phyloP scores from a whole-genome alignment of 1,284 basidiomycete species.

The Pseudozyma sp. region DNA sequence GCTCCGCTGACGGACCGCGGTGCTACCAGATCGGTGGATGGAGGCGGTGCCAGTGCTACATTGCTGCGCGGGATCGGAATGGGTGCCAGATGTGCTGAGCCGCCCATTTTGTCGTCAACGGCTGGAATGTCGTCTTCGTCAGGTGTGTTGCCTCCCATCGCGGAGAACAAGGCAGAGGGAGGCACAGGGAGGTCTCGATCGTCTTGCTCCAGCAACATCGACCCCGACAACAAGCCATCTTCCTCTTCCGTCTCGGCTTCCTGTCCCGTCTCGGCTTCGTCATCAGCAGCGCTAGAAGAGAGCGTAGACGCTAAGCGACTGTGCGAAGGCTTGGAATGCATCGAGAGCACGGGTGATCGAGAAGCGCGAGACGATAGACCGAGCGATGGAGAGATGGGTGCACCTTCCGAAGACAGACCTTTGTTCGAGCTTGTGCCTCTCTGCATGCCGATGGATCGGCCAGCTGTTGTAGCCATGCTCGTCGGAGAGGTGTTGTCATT shows the following conservation, averaged over 20 bases:
- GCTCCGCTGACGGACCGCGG: constrained; percentile 19
- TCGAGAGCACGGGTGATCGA: constrained; percentile 16
- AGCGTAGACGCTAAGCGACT: constrained; percentile 29
- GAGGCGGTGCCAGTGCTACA: constrained; percentile 16
- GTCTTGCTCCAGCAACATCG: constrained; percentile 40
- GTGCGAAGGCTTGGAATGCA: constrained; percentile 12
- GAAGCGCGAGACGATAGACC: constrained; percentile 12
- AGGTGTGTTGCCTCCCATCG: constrained; percentile 29
- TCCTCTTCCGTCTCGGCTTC: constrained; percentile 37
- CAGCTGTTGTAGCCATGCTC: neutral
- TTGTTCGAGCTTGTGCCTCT: constrained; percentile 18
- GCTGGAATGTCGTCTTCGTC: constrained; percentile 61
- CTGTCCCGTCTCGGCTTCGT: constrained; percentile 22
- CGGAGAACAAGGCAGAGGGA: constrained; percentile 38
- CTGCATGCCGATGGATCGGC: constrained; percentile 15
- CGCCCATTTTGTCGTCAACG: constrained; percentile 58
- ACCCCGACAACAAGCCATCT: constrained; percentile 45
- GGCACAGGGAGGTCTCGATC: constrained; percentile 49
- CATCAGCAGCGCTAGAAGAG: constrained; percentile 30
- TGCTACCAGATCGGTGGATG: constrained; percentile 19
- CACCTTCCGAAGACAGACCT: constrained; percentile 19
- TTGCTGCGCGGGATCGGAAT: constrained; percentile 56
- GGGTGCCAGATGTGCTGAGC: constrained; percentile 39
- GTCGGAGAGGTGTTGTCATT: constrained; percentile 3
- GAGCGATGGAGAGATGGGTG: constrained; percentile 9